Evolutionary conservation across 768 basidiomycete species (phyloP).

Genomic region (Tulasnella sp.): DNA sequence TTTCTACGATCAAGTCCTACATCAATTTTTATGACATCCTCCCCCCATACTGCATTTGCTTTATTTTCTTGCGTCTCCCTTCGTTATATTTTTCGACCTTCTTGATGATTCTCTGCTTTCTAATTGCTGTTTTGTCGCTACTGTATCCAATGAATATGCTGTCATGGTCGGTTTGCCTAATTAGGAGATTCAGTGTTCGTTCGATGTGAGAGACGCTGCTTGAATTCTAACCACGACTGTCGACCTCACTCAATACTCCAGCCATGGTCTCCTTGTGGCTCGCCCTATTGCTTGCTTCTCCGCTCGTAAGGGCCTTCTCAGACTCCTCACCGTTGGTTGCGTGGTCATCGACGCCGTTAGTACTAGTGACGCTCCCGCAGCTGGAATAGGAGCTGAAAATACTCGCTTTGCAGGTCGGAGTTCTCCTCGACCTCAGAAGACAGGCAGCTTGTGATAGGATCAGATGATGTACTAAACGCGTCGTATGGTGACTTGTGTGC

Average conservation of each 20-base stretch:
- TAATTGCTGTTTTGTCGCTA: too few relatives aligned
- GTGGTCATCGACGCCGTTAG: constrained; percentile 9
- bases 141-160: too few relatives aligned
- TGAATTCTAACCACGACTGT: too few relatives aligned
- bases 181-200: too few relatives aligned
- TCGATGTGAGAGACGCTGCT: too few relatives aligned
- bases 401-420: not conserved
- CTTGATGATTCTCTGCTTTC: too few relatives aligned
- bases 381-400: not conserved
- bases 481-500: constrained; percentile 1
- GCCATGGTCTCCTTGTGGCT: too few relatives aligned
- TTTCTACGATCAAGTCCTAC: constrained; percentile 65
- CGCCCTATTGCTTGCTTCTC: too few relatives aligned
- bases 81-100: not conserved
- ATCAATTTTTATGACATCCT: constrained; percentile 33
- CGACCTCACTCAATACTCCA: too few relatives aligned
- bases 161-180: too few relatives aligned
- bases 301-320: not conserved
- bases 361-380: not conserved
- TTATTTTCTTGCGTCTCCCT: not conserved
- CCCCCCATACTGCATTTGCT: not conserved
- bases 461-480: not conserved
- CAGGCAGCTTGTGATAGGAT: not conserved
- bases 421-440: not conserved
- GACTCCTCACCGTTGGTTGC: not conserved